Base-by-base conservation (phyloP, 805 yeast species). In the Saccharomyces kudriavzevii region DNA sequence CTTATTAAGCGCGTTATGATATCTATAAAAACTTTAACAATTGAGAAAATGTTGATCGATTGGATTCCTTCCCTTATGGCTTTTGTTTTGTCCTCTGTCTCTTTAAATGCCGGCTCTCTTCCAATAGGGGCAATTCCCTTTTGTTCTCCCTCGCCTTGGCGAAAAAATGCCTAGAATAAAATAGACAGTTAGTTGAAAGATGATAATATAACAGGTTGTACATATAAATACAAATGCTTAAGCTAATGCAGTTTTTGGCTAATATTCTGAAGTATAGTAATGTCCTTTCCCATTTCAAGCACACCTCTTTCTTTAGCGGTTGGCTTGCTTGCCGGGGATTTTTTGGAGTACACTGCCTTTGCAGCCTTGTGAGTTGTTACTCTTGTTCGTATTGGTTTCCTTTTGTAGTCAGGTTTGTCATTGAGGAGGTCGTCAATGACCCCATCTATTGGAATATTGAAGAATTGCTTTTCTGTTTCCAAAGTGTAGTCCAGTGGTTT, bases 351-450 rank as follows among this genome's bases (percentile, higher is more conserved):
- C 8, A 20, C 43, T 17, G 13, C 43, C 17, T n/a, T 35, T 17
- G 43, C 43, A 20, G 43, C 9, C 43, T 17, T 35, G 9, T 13
- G 22, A 17, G 20, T 35, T 35, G 43, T 17, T 8, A 13, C 45
- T 47, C 10, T 24, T 45, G 11, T 31, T 25, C 14, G n/a, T 17
- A 17, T 11, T 50, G 14, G 29, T 24, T 11, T 24, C 30, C 25
- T 47, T 51, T 13, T 35, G 17, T 35, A 35, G 6, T 11, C 48
- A 27, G 47, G 9, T 40, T 54, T 31, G 25, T 59, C 57, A 22
- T 45, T 46, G 24, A 62, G 26, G 9, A 60, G 52, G 40, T 59
- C 62, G 8, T 56, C 45, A 10, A 62, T 56, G 14, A 59, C 53
- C 22, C 54, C 55, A 20, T 54, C 56, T 11, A 58, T 40, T 3